These are phyloP conservation scores for Colletotrichum trifolii DNA, from an alignment of 2,329 filamentous ascomycete genomes.

Conservation along the genomic window DNA sequence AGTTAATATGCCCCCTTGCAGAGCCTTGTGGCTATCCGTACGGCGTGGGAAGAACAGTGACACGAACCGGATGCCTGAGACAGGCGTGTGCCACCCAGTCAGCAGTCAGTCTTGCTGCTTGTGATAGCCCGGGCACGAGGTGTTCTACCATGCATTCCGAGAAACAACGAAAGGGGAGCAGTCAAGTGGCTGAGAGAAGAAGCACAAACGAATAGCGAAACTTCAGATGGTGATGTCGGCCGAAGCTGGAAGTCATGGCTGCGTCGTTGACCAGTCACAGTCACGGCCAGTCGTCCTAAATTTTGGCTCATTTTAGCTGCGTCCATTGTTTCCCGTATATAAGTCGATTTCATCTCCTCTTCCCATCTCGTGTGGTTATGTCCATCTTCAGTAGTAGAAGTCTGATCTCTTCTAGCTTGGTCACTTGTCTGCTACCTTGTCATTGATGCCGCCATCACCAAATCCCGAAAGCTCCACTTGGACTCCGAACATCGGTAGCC, in stretches of 20 bases:
- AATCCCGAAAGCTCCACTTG: constrained; percentile 25
- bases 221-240: constrained; percentile 31
- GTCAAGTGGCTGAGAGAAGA: constrained; percentile 18
- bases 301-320: constrained; percentile 3
- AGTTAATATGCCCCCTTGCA: constrained; percentile 7
- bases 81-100: constrained; percentile 11
- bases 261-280: background rate
- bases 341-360: constrained; percentile 23
- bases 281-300: constrained; percentile 10
- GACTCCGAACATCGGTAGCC: background rate
- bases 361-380: constrained; percentile 1
- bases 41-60: constrained; percentile 11
- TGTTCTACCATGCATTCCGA: background rate
- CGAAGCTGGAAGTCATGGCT: constrained; percentile 18
- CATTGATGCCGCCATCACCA: constrained; percentile 28
- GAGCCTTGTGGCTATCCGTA: background rate
- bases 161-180: background rate
- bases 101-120: background rate
- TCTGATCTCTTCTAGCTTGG: constrained; percentile 16
- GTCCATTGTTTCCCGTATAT: constrained; percentile 16
- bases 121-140: constrained; percentile 12
- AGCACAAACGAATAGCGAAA: constrained; percentile 15
- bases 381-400: constrained; percentile 18
- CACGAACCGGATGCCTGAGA: constrained; percentile 20
- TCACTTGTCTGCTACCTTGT: constrained; percentile 11